These are phyloP conservation scores for Brassica nigra DNA, from an alignment of 345 rosid species.

Conservation along the genomic window DNA sequence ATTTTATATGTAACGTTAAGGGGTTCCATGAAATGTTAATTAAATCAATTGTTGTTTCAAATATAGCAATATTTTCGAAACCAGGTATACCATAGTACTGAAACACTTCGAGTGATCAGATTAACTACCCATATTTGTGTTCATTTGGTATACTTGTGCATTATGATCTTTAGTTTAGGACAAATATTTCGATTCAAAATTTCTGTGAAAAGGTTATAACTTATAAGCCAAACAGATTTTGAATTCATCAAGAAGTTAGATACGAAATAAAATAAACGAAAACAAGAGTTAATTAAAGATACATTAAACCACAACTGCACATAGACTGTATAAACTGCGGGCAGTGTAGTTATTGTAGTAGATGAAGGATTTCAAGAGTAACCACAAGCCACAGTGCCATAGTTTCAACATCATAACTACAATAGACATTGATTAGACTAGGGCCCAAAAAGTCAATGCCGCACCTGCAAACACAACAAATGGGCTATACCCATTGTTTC, in stretches of 20 bases:
- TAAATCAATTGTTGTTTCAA: too few relatives aligned
- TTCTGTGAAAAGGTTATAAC: neutral
- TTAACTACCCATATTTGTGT: neutral
- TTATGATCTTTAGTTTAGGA: neutral
- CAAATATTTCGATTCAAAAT: neutral
- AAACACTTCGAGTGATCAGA: neutral
- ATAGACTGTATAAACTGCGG: slow-evolving; percentile 1
- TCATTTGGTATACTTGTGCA: neutral
- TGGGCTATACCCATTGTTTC: slow-evolving; percentile 13
- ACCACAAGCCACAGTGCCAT: slow-evolving; percentile 11
- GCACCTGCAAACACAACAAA: slow-evolving; percentile 20
- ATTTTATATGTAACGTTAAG: neutral
- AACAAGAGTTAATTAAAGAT: neutral
- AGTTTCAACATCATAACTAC: slow-evolving; percentile 33
- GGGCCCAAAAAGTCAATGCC: slow-evolving; percentile 23
- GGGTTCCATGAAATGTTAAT: neutral
- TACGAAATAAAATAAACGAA: neutral
- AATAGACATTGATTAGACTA: slow-evolving; percentile 18
- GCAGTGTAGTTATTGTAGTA: neutral
- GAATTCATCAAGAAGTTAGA: neutral
- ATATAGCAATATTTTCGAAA: neutral
- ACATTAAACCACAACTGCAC: slow-evolving; percentile 8
- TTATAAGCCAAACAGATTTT: neutral
- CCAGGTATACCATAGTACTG: neutral
- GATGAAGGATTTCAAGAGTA: neutral